A percentile compares a stretch with the other conserved stretches of the same genome.
phyloP scores from a whole-genome alignment of 495 filamentous ascomycete genomes.

The Podospora tetraspora region DNA sequence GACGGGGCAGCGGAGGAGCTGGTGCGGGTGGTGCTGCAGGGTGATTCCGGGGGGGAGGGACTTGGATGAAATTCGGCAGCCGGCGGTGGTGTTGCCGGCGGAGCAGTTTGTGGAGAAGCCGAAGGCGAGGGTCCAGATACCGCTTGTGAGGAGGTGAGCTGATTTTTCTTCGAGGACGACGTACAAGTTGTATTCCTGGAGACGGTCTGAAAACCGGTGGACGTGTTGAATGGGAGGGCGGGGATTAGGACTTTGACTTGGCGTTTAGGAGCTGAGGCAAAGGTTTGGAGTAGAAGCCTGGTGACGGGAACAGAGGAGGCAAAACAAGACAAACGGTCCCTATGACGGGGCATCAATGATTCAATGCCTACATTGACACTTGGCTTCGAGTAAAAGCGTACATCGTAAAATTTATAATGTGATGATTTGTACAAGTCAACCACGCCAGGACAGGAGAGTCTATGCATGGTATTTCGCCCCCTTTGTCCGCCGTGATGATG shows the following conservation, averaged over 20 bases:
- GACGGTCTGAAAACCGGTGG: neutral
- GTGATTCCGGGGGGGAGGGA: conserved; percentile 47
- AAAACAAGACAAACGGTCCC: neutral
- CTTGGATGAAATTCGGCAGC: conserved; percentile 20
- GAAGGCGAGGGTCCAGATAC: neutral
- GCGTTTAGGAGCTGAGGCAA: neutral
- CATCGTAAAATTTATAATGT: neutral
- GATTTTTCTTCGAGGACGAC: neutral
- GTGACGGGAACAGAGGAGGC: neutral
- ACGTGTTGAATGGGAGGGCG: neutral
- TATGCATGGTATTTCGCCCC: neutral
- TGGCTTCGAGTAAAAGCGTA: neutral
- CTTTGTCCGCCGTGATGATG: neutral
- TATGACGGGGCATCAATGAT: neutral
- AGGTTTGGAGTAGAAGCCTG: neutral
- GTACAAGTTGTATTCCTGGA: neutral
- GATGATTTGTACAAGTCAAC: neutral
- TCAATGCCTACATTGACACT: neutral
- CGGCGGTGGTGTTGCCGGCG: neutral
- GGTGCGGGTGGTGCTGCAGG: conserved; percentile 61
- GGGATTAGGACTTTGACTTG: neutral
- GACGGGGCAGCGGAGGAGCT: conserved; percentile 53
- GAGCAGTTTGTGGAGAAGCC: neutral
- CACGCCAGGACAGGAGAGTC: neutral
- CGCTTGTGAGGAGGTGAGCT: neutral